phyloP scores from a whole-genome alignment of 306 rosid species.

The Cyamopsis tetragonoloba region DNA sequence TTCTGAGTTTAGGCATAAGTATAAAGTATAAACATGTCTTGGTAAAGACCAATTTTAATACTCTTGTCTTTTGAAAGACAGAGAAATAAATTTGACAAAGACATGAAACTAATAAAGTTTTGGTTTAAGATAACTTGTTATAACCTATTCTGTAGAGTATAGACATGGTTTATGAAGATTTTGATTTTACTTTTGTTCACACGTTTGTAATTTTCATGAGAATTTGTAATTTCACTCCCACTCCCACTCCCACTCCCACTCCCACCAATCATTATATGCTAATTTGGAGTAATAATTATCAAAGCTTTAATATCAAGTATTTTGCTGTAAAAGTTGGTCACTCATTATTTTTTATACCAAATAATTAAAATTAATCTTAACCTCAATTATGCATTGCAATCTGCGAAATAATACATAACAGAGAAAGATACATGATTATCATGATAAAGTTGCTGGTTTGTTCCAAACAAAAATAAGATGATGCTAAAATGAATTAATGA shows the following conservation, averaged over 20 bases:
- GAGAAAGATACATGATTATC: not conserved
- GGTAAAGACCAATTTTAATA: not conserved
- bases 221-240: not conserved
- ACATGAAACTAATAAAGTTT: not conserved
- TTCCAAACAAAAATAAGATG: not conserved
- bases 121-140: not conserved
- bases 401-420: not conserved
- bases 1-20: not conserved
- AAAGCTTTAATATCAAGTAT: not conserved
- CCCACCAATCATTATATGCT: not conserved
- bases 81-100: not conserved
- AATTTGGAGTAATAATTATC: not conserved
- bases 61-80: not conserved
- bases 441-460: not conserved
- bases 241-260: not conserved
- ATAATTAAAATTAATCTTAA: not conserved
- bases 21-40: not conserved
- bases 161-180: conserved; percentile 5
- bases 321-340: not conserved
- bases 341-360: not conserved
- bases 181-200: too few relatives aligned
- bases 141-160: not conserved
- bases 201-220: not conserved
- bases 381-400: not conserved
- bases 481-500: too few relatives aligned